Conservation (phyloP, 495 filamentous ascomycete genomes). For the Penicillium coprophilum region DNA sequence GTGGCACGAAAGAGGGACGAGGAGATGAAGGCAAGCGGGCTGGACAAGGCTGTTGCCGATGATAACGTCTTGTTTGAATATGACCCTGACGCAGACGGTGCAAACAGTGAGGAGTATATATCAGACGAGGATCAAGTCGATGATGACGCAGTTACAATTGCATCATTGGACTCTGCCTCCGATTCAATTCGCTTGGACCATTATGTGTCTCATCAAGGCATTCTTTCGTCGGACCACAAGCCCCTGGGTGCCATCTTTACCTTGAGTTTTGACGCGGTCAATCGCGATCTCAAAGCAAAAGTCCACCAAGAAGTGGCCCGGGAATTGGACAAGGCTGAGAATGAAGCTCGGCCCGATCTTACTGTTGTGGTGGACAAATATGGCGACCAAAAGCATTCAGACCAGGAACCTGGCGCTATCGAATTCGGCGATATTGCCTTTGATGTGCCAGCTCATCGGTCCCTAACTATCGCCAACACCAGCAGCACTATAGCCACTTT, state of each 20-base stretch:
- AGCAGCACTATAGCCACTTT: slow-evolving; percentile 74
- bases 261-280: slow-evolving; percentile 78
- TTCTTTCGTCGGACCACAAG: slow-evolving; percentile 95
- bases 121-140: slow-evolving; percentile 32
- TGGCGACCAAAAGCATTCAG: slow-evolving; percentile 28
- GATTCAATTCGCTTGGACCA: slow-evolving; percentile 64
- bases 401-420: slow-evolving; percentile 56
- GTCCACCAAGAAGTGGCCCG: slow-evolving; percentile 84
- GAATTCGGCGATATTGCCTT: slow-evolving; percentile 75
- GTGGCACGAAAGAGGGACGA: slow-evolving; percentile 70
- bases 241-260: slow-evolving; percentile 79
- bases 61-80: slow-evolving; percentile 89
- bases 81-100: slow-evolving; percentile 61
- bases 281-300: slow-evolving; percentile 75
- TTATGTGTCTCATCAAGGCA: slow-evolving; percentile 84
- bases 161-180: slow-evolving; percentile 17
- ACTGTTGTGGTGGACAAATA: slow-evolving; percentile 78
- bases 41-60: slow-evolving; percentile 72
- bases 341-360: slow-evolving; percentile 80
- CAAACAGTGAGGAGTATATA: slow-evolving; percentile 63
- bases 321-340: slow-evolving; percentile 87
- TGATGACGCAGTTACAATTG: slow-evolving; percentile 17
- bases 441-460: slow-evolving; percentile 60
- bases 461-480: slow-evolving; percentile 87
- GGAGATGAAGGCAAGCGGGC: slow-evolving; percentile 77